Evolutionary conservation across 148 eudicot genomes (phyloP).

Genomic region (Rhododendron molle): DNA sequence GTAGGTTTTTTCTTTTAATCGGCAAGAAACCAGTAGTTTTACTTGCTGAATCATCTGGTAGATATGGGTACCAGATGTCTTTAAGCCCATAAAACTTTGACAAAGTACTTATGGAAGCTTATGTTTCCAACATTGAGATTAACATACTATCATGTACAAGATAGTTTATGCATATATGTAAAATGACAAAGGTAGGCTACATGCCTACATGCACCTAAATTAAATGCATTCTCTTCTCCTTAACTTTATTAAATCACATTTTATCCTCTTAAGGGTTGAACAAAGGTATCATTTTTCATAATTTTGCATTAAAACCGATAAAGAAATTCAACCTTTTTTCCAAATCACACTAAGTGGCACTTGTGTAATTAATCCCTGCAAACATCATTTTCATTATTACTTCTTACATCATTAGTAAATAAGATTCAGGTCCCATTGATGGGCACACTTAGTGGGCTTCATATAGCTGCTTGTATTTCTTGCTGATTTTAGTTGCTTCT

Average conservation of each 20-base stretch:
- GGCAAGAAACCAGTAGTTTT: not conserved
- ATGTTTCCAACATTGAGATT: not conserved
- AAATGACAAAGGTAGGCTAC: not conserved
- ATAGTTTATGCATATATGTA: not conserved
- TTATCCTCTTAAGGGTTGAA: not conserved
- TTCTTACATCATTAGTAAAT: not conserved
- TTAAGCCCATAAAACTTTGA: not conserved
- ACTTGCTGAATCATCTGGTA: not conserved
- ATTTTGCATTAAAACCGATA: not conserved
- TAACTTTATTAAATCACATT: not conserved
- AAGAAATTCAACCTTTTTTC: not conserved
- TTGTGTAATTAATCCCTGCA: not conserved
- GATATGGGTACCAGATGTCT: not conserved
- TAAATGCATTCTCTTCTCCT: not conserved
- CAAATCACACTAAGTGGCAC: not conserved
- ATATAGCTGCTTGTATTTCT: not conserved
- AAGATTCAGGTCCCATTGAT: not conserved
- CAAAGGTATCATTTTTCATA: not conserved
- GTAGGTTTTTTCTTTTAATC: not conserved
- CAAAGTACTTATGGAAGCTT: not conserved
- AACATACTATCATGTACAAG: not conserved
- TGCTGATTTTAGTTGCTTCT: not conserved
- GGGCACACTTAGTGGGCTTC: not conserved
- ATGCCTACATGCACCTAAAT: not conserved
- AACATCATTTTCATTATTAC: not conserved